Evolutionary conservation across 1,284 basidiomycete genomes (phyloP), one percentile per base, ranked within the genome.

Genomic region (Austroboletus niveus): DNA sequence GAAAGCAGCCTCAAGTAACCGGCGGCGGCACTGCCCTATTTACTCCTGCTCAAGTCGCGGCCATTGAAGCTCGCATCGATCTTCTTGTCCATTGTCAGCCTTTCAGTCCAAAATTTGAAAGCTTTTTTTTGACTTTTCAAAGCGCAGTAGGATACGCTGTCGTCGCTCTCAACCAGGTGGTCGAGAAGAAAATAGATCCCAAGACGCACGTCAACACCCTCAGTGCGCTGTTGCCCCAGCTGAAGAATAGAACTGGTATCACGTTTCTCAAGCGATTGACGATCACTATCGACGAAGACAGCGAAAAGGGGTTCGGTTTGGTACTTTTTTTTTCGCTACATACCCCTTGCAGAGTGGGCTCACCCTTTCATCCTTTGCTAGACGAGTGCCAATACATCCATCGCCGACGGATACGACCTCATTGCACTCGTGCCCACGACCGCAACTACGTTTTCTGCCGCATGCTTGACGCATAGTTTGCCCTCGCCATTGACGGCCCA

Each of bases 401-500:
- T 82, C 7, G 77, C 87, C 58, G 71, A 76, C 14, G 69, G 77
- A 1, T 94, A 92, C 70, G 90, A 94, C 62, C 69, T 95, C 38
- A 76, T 95, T 27, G 79, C 87, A 5, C 79, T 93, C 38, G 70
- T 78, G 3, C 92, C 92, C 1, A 85, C 85, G 1, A 90, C 85
- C 1, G 76, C 84, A 48, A 66, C 78, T 0, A 81, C 87, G 0
- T 89, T 94, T 63, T 86, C 87, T 0, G 76, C 82, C 31, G 89
- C 91, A 5, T 93, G 92, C 57, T 76, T 94, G 11, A 88, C 89
- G 0, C 85, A 93, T 58, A 86, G 82, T n/a, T 76, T 80, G 30
- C 88, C 92, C 8, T 91, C 89, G 0, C 79, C 84, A 0, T 73
- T 89, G 41, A 90, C 90, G 7, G 81, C 90, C 0, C 91, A 94